Evolutionary conservation across 805 yeast genomes (phyloP).

Genomic region (Spencermartinsiella europaea): DNA sequence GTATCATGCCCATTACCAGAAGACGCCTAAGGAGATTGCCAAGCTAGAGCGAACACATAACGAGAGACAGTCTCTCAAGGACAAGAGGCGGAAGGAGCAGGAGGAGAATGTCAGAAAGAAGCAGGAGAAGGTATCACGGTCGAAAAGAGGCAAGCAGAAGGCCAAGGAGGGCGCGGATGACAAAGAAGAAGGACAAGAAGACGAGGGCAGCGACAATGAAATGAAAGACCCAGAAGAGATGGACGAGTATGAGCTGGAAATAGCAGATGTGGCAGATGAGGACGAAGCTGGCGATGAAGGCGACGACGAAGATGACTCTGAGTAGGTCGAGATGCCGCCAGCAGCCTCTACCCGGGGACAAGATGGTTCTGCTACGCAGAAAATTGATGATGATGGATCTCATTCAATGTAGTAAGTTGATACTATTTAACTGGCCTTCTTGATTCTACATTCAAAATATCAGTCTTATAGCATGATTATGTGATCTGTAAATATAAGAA

Average conservation of each 20-base stretch:
- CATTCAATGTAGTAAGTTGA: no score
- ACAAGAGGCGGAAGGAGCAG: constrained; percentile 70
- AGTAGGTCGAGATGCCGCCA: no score
- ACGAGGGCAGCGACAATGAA: constrained; percentile 23
- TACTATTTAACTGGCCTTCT: no score
- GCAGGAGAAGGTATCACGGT: constrained; percentile 70
- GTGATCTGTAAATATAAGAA: no score
- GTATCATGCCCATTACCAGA: constrained; percentile 68
- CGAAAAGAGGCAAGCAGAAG: constrained; percentile 44
- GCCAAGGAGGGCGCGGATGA: constrained; percentile 20
- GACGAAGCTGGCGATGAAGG: constrained; percentile 19
- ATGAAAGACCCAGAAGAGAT: constrained; percentile 31
- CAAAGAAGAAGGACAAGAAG: constrained; percentile 24
- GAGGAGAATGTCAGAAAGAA: constrained; percentile 68
- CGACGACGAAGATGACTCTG: constrained; percentile 17
- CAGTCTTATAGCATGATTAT: no score
- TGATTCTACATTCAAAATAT: no score
- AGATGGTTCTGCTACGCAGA: no score
- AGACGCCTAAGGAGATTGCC: constrained; percentile 55
- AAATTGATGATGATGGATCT: no score
- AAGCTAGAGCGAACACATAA: constrained; percentile 65
- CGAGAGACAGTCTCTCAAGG: constrained; percentile 55
- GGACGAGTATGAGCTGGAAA: constrained; percentile 32
- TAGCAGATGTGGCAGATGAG: constrained; percentile 18
- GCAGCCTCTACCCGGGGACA: no score